These are phyloP conservation scores for Colletotrichum kahawae DNA, from an alignment of 2,329 filamentous ascomycete species.

Conservation along the genomic window DNA sequence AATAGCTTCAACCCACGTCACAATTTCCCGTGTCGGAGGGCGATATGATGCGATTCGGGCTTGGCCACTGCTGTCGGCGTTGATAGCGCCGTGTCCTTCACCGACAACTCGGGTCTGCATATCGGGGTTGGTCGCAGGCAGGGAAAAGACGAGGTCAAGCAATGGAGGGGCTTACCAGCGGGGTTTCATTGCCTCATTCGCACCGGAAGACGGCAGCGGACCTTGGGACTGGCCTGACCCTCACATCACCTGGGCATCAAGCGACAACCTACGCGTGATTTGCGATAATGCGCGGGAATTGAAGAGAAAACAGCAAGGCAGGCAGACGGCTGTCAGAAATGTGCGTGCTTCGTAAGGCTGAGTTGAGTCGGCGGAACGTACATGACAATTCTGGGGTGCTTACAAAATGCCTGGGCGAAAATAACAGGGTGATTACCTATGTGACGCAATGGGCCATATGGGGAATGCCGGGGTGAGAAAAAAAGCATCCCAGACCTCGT, in stretches of 20 bases:
- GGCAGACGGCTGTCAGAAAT: background rate
- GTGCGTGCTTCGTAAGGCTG: constrained; percentile 13
- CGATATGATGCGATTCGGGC: background rate
- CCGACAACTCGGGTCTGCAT: background rate
- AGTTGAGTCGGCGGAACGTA: background rate
- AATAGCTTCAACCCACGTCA: constrained; percentile 18
- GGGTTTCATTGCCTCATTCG: background rate
- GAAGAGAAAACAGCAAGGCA: background rate
- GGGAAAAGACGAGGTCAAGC: background rate
- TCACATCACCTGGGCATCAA: background rate
- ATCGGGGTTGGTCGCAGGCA: background rate
- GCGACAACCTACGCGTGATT: background rate
- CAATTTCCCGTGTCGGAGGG: background rate
- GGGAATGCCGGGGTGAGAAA: background rate
- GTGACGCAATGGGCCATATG: constrained; percentile 6
- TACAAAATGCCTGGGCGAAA: background rate
- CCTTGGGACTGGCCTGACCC: background rate
- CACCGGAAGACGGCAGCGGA: background rate
- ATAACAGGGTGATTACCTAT: constrained; percentile 1
- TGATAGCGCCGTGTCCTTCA: background rate
- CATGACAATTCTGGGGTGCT: background rate
- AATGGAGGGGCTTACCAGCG: background rate
- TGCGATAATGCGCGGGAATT: background rate
- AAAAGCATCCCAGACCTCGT: background rate
- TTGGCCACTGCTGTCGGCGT: background rate